Base-by-base conservation (phyloP, 192 early-diverging fungal species). In the Coemansia sp. region DNA sequence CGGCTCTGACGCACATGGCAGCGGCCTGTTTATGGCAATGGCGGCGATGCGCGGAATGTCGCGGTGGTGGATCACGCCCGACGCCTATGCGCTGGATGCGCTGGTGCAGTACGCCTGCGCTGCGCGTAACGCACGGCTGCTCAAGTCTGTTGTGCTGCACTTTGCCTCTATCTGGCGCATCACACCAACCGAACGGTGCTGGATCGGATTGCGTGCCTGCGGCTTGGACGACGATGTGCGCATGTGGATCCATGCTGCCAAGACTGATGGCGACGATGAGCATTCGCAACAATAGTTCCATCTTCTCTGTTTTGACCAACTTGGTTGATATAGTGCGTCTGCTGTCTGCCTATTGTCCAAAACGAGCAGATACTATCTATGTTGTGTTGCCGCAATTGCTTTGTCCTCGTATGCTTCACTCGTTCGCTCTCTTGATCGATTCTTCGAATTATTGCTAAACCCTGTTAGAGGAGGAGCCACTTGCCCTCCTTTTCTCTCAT, bases 131-230 rank as follows among this genome's bases (percentile, higher is more conserved):
- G 43, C 16, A 11, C 43, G 32, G 2, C 61, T 64, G 55, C 63
- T 80, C 15, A 39, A 56, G 10, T 54, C 61, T 13, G 67, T 72
- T 39, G 58, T 80, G 6, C 40, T 48, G 45, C 32, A 68, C 63
- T 80, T 75, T 69, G 73, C 73, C 9, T 12, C 51, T 11, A 57
- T 40, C 42, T 80, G 78, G 78, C 43, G 60, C 46, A 55, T 80
- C 15, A 43, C 26, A 22, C 78, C 78, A 18, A 61, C 63, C 18
- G 57, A 52, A 32, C 41, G 59, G 21, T 68, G 73, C 63, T 75
- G 73, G 69, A 21, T 36, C 12, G 19, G 26, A 21, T 60, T 80
- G 9, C 36, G 46, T 0, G 63, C 22, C 13, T 52, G 57, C 32
- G 66, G 62, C 2, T 21, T 80, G 69, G 26, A 65, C 36, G 55